phyloP scores from a whole-genome alignment of 2,329 filamentous ascomycete species.

The Pseudogymnoascus sp. region DNA sequence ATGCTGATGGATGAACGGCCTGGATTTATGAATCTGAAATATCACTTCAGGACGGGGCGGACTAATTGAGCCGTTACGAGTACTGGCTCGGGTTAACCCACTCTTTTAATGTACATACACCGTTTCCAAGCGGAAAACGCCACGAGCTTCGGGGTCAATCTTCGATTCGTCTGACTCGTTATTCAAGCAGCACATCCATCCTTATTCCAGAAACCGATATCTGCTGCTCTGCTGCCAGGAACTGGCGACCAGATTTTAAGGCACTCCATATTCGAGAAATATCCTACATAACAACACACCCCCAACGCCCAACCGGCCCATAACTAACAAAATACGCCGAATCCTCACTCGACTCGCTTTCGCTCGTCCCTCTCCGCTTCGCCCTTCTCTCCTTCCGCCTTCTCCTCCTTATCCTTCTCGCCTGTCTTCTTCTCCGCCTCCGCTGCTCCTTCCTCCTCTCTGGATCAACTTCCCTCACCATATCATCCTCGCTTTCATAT shows the following conservation, averaged over 20 bases:
- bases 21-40: not conserved
- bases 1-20: not conserved
- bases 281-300: not conserved
- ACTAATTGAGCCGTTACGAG: not conserved
- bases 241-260: not conserved
- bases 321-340: not conserved
- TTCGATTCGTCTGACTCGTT: too few relatives aligned
- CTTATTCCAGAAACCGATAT: not conserved
- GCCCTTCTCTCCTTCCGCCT: not conserved
- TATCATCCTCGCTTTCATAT: not conserved
- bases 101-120: not conserved
- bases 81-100: not conserved
- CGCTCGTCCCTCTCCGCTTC: not conserved
- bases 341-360: not conserved
- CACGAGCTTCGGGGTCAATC: too few relatives aligned
- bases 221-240: not conserved
- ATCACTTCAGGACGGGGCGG: not conserved
- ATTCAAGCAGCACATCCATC: too few relatives aligned
- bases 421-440: not conserved
- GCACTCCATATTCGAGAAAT: too few relatives aligned
- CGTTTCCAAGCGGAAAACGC: too few relatives aligned
- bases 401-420: not conserved
- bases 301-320: not conserved
- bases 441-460: not conserved
- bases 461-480: not conserved